A percentile compares a stretch with the other conserved stretches of the same genome.
Conservation (phyloP, 2,329 filamentous ascomycete genomes). For the Xylaria hypoxylon region DNA sequence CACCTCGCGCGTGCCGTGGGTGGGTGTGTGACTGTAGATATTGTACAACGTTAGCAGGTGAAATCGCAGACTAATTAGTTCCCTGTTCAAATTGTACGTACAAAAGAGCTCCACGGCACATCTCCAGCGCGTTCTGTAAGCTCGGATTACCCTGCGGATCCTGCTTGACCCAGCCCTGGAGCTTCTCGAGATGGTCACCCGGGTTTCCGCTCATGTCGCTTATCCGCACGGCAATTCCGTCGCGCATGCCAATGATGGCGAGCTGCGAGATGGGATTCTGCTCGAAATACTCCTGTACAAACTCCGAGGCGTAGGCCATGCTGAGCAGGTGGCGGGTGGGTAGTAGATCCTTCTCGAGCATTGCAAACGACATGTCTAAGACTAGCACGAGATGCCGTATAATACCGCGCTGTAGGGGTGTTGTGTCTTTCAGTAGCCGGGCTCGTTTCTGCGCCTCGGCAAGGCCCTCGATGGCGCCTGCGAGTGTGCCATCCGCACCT, state of each 20-base stretch:
- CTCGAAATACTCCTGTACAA: constrained; percentile 95
- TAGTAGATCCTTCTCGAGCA: constrained; percentile 94
- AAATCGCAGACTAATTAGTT: constrained; percentile 24
- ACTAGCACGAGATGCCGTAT: constrained; percentile 96
- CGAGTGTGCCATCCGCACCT: constrained; percentile 81
- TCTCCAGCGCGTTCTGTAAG: constrained; percentile 94
- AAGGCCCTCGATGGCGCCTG: constrained; percentile 75
- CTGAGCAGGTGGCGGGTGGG: constrained; percentile 87
- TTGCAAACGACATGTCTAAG: constrained; percentile 91
- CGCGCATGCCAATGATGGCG: constrained; percentile 90
- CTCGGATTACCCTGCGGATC: constrained; percentile 81
- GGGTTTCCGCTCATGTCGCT: constrained; percentile 94
- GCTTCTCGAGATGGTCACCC: constrained; percentile 82
- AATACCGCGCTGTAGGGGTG: constrained; percentile 93
- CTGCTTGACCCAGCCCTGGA: constrained; percentile 73
- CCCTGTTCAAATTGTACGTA: constrained; percentile 54
- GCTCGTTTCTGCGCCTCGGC: constrained; percentile 84
- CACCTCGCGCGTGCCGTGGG: constrained; percentile 92
- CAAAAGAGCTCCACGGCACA: constrained; percentile 93
- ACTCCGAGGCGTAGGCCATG: constrained; percentile 84
- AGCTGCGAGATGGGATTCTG: constrained; percentile 98
- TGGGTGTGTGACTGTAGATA: constrained; percentile 79
- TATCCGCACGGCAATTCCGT: constrained; percentile 86
- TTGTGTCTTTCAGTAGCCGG: constrained; percentile 90
- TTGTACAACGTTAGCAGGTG: constrained; percentile 21